Conservation (phyloP, 345 rosid genomes). For the Euphorbia tirucalli region DNA sequence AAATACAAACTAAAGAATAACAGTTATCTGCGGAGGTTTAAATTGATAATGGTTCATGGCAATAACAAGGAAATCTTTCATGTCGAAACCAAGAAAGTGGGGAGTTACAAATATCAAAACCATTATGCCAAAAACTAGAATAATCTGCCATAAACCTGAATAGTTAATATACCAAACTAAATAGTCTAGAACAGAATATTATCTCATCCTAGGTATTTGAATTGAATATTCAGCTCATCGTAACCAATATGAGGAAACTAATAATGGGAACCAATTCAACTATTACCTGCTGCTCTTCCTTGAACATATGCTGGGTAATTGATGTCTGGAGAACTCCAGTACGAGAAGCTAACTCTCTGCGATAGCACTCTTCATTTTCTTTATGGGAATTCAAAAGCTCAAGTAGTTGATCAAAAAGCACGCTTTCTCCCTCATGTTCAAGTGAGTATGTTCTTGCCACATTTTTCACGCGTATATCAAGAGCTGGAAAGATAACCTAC, state of each 20-base stretch:
- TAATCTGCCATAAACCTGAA: background rate
- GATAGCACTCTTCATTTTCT: conserved; percentile 51
- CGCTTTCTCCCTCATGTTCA: conserved; percentile 83
- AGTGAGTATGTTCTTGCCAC: conserved; percentile 82
- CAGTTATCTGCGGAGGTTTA: background rate
- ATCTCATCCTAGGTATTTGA: conserved; percentile 10
- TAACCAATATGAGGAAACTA: background rate
- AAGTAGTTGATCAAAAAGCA: conserved; percentile 68
- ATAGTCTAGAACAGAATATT: background rate
- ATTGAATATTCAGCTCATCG: conserved; percentile 3
- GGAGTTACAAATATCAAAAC: background rate
- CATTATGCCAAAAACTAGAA: conserved; percentile 7
- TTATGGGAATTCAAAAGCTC: conserved; percentile 58
- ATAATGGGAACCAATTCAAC: background rate
- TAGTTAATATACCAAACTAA: background rate
- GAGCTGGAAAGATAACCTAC: conserved; percentile 87
- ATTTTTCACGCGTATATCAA: conserved; percentile 86
- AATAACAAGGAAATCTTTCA: background rate
- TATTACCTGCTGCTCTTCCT: conserved; percentile 88
- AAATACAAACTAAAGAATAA: background rate
- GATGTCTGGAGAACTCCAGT: conserved; percentile 85
- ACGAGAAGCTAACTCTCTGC: conserved; percentile 75
- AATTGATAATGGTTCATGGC: background rate
- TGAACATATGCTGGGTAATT: conserved; percentile 83
- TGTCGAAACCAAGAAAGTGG: background rate